Evolutionary conservation across 192 early-diverging fungal genomes (phyloP).

Genomic region (Coemansia javaensis): DNA sequence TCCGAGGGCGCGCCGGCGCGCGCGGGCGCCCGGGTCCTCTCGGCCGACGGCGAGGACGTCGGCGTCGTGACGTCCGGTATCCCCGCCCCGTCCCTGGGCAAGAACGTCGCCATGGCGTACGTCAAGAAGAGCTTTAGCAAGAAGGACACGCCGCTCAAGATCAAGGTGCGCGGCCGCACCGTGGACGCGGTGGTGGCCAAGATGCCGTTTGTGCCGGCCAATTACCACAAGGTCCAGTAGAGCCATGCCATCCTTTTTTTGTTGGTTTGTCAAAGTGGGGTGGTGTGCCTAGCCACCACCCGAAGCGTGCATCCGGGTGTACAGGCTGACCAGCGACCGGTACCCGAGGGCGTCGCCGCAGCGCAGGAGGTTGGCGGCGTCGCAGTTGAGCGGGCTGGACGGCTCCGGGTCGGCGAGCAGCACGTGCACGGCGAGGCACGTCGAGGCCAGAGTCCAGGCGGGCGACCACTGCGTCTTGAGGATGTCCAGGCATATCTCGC

Average conservation of each 20-base stretch:
- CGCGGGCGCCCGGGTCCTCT: constrained; percentile 64
- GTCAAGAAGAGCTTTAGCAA: constrained; percentile 87
- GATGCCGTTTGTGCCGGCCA: constrained; percentile 91
- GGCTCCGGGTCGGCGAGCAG: constrained; percentile 85
- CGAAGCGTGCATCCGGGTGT: constrained; percentile 70
- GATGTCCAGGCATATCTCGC: constrained; percentile 96
- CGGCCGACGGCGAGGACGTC: constrained; percentile 57
- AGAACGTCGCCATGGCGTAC: constrained; percentile 98
- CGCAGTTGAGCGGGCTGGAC: constrained; percentile 88
- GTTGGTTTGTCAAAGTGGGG: too few species aligned
- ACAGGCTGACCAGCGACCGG: constrained; percentile 80
- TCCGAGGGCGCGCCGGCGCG: constrained; percentile 94
- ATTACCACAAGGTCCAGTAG: constrained; percentile 62
- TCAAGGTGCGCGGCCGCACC: constrained; percentile 81
- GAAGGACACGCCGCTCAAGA: constrained; percentile 82
- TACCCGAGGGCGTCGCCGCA: constrained; percentile 85
- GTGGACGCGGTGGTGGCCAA: constrained; percentile 82
- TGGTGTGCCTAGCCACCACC: too few species aligned
- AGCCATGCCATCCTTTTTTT: constrained; percentile 1
- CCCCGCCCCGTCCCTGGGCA: constrained; percentile 84
- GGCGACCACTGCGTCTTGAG: constrained; percentile 93
- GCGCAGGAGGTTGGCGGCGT: constrained; percentile 88
- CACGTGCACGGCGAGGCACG: constrained; percentile 75
- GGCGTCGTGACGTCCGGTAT: constrained; percentile 90
- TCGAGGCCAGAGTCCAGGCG: constrained; percentile 87